Conservation (phyloP, 176 grass and related monocot genomes). For the Raddia distichophylla region DNA sequence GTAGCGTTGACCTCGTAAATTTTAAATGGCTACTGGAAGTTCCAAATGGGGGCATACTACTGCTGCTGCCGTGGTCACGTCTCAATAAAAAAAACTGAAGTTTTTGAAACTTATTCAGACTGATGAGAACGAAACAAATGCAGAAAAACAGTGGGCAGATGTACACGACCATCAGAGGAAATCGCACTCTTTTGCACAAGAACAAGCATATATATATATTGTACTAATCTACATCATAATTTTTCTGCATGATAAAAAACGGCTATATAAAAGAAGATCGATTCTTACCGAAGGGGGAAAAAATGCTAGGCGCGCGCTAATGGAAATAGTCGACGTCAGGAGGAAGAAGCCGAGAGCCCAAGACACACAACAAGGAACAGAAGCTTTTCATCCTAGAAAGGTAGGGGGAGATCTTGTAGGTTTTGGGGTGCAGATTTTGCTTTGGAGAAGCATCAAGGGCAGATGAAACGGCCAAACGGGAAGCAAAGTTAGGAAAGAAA, state of each 20-base stretch:
- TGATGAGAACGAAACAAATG: background rate
- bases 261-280: background rate
- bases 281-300: background rate
- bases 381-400: background rate
- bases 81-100: background rate
- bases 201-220: background rate
- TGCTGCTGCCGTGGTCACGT: too few relatives aligned
- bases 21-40: too few relatives aligned
- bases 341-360: too few relatives aligned
- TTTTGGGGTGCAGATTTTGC: background rate
- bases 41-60: too few relatives aligned
- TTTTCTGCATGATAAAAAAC: background rate
- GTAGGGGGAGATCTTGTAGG: background rate
- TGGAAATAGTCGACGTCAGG: background rate
- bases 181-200: background rate
- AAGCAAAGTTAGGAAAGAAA: background rate
- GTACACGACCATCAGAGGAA: background rate
- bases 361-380: background rate
- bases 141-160: slow-evolving; percentile 6
- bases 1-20: too few relatives aligned
- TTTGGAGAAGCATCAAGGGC: slow-evolving; percentile 9
- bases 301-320: too few relatives aligned
- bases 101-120: background rate
- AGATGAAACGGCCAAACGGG: background rate
- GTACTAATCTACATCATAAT: slow-evolving; percentile 4